phyloP scores from a whole-genome alignment of 2,329 filamentous ascomycete species.

The Ilyonectria robusta region DNA sequence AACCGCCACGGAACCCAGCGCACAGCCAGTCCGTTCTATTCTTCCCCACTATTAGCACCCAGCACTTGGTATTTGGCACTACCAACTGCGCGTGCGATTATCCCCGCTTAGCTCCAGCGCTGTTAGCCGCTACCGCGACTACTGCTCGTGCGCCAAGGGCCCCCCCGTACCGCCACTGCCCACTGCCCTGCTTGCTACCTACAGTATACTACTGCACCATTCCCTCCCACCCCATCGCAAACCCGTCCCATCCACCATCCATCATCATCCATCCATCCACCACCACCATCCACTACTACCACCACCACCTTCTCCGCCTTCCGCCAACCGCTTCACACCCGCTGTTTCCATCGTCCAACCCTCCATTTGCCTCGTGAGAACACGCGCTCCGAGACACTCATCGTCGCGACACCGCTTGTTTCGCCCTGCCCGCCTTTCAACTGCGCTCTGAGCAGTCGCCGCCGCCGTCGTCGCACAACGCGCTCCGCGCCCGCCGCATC shows the following conservation, averaged over 20 bases:
- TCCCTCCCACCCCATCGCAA: constrained; percentile 45
- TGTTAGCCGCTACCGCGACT: constrained; percentile 1
- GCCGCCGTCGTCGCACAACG: constrained; percentile 45
- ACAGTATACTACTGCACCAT: constrained; percentile 42
- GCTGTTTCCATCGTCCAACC: constrained; percentile 45
- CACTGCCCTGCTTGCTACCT: constrained; percentile 22
- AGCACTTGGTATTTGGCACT: constrained; percentile 19
- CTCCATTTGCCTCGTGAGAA: constrained; percentile 32
- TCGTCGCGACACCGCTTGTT: constrained; percentile 41
- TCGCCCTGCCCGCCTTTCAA: constrained; percentile 29
- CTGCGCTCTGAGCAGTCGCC: constrained; percentile 38
- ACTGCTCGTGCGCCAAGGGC: constrained; percentile 18
- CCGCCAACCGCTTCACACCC: constrained; percentile 39
- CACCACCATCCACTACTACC: constrained; percentile 34
- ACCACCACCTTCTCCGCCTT: constrained; percentile 19
- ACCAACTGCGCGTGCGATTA: constrained; percentile 28
- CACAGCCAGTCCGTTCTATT: too few relatives aligned
- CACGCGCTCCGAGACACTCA: constrained; percentile 27
- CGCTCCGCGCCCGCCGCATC: constrained; percentile 44
- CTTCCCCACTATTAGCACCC: constrained; percentile 12
- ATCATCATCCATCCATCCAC: constrained; percentile 43
- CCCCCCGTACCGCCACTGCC: constrained; percentile 20
- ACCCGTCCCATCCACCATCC: constrained; percentile 49
- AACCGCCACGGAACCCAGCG: constrained; percentile 18
- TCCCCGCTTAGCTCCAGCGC: constrained; percentile 23